Conservation (phyloP, 2,329 filamentous ascomycete genomes). For the Aspergillus niger region DNA sequence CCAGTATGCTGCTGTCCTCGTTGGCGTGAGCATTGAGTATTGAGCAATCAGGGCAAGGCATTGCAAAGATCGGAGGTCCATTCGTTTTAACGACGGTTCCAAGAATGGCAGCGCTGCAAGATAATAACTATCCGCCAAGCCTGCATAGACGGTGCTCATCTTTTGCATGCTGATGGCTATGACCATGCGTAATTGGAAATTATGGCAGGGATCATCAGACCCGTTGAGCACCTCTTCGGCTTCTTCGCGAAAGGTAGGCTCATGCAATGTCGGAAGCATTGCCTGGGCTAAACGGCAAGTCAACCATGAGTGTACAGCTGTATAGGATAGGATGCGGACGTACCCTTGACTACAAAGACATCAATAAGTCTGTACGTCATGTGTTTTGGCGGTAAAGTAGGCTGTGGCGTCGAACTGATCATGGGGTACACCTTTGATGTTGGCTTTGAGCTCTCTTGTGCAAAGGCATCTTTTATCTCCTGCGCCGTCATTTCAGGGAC, state of each 20-base stretch:
- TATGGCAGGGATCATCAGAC: slow-evolving; percentile 75
- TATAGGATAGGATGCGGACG: slow-evolving; percentile 23
- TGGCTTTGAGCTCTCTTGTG: slow-evolving; percentile 65
- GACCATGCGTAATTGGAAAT: slow-evolving; percentile 87
- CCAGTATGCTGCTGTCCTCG: slow-evolving; percentile 89
- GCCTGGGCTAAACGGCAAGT: slow-evolving; percentile 67
- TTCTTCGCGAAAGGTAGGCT: slow-evolving; percentile 73
- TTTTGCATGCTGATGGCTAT: slow-evolving; percentile 95
- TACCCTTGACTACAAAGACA: slow-evolving; percentile 83
- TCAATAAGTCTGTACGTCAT: slow-evolving; percentile 79
- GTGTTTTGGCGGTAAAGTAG: slow-evolving; percentile 69
- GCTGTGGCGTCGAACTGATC: slow-evolving; percentile 80
- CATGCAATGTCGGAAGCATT: slow-evolving; percentile 84
- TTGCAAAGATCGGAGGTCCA: slow-evolving; percentile 86
- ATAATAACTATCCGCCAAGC: slow-evolving; percentile 92
- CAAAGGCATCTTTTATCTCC: slow-evolving; percentile 68
- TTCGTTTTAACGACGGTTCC: slow-evolving; percentile 79
- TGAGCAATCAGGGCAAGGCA: slow-evolving; percentile 84
- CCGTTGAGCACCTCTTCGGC: slow-evolving; percentile 79
- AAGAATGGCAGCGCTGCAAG: slow-evolving; percentile 83
- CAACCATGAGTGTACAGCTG: slow-evolving; percentile 15
- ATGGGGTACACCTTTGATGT: slow-evolving; percentile 84
- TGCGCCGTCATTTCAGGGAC: slow-evolving; percentile 73
- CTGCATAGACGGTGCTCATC: slow-evolving; percentile 84
- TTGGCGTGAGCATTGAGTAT: slow-evolving; percentile 90